Conservation (phyloP, 441 rosid species). For the Viola pubescens region DNA sequence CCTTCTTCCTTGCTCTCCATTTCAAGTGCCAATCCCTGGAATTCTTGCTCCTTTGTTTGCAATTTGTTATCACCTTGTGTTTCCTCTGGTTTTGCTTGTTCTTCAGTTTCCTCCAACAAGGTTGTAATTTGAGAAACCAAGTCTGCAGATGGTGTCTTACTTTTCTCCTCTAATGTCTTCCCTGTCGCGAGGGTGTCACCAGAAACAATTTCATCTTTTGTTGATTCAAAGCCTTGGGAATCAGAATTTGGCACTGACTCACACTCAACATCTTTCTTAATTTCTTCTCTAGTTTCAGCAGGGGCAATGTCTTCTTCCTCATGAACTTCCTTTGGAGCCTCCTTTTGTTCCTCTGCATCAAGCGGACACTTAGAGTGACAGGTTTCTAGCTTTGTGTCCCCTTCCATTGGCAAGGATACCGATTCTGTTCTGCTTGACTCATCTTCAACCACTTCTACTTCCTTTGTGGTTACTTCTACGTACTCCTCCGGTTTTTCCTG, state of each 20-base stretch:
- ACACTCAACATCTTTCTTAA: not conserved
- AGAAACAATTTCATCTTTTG: not conserved
- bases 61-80: not conserved
- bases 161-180: constrained; percentile 1
- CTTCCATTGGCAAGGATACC: constrained; percentile 9
- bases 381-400: constrained; percentile 13
- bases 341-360: not conserved
- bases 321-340: constrained; percentile 2
- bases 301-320: not conserved
- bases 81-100: not conserved
- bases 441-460: constrained; percentile 8
- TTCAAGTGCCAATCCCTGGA: not conserved
- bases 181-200: not conserved
- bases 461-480: constrained; percentile 4
- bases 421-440: constrained; percentile 10
- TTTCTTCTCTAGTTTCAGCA: constrained; percentile 4
- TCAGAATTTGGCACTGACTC: not conserved
- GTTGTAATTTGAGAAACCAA: not conserved
- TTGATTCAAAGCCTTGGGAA: not conserved
- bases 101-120: not conserved
- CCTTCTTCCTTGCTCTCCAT: not conserved
- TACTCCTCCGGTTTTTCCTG: constrained; percentile 13
- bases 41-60: not conserved
- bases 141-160: not conserved
- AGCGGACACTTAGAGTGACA: constrained; percentile 2